These are phyloP conservation scores for Heimioporus retisporus DNA, from an alignment of 1,284 basidiomycete species.

Conservation along the genomic window DNA sequence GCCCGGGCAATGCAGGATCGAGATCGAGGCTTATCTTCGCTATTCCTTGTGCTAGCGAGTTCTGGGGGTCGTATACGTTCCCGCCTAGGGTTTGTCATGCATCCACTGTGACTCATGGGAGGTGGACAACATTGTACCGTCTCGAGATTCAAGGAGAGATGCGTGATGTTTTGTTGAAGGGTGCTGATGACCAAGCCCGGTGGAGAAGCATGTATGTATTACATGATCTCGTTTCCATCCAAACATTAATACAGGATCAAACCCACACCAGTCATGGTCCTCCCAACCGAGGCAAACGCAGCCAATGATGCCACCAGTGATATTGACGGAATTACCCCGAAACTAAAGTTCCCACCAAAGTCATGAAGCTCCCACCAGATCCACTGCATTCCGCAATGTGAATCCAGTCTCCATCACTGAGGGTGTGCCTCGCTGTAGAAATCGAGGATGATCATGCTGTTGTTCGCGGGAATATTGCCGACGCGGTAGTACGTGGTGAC, in stretches of 20 bases:
- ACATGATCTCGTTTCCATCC: conserved; percentile 57
- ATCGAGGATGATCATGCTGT: conserved; percentile 56
- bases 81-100: conserved; percentile 52
- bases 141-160: conserved; percentile 48
- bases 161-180: conserved; percentile 46
- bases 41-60: conserved; percentile 47
- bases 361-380: conserved; percentile 57
- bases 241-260: conserved; percentile 53
- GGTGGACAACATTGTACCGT: conserved; percentile 44
- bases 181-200: conserved; percentile 50
- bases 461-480: conserved; percentile 27
- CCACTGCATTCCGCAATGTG: conserved; percentile 56
- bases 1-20: conserved; percentile 44
- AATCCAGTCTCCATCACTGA: conserved; percentile 52
- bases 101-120: conserved; percentile 39
- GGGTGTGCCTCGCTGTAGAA: conserved; percentile 54
- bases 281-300: conserved; percentile 42
- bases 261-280: conserved; percentile 53
- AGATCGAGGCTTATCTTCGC: conserved; percentile 55
- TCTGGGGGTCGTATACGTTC: conserved; percentile 52
- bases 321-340: conserved; percentile 52
- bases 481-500: too few relatives aligned
- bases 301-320: conserved; percentile 45
- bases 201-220: conserved; percentile 51
- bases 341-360: conserved; percentile 55